A percentile compares a stretch with the other conserved stretches of the same genome.
Conservation (phyloP, 177 flowering plant species). For the Vitis hybrid region DNA sequence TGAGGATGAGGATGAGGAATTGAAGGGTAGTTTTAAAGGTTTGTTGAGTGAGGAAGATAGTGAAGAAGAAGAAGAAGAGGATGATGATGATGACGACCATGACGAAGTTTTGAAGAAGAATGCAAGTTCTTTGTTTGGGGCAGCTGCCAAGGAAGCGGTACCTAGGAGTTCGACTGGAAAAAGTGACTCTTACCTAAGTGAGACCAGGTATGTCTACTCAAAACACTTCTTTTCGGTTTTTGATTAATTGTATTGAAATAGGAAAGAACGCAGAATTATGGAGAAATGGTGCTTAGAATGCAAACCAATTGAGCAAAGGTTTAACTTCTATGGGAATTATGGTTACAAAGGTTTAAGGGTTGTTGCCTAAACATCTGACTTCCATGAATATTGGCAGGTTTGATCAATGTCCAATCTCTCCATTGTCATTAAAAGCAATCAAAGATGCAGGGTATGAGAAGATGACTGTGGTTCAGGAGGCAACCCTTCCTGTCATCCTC, state of each 20-base stretch:
- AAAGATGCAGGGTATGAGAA: constrained; percentile 93
- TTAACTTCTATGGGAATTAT: too few relatives aligned
- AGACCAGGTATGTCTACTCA: constrained; percentile 53
- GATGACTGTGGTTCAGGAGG: constrained; percentile 96
- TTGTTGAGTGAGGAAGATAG: constrained; percentile 46
- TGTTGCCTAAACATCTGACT: background rate
- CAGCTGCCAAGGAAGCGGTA: constrained; percentile 1
- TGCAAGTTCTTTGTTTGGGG: constrained; percentile 27
- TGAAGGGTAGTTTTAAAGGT: constrained; percentile 23
- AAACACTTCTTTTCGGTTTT: background rate
- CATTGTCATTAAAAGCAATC: constrained; percentile 78
- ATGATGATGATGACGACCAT: constrained; percentile 23
- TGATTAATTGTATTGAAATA: background rate
- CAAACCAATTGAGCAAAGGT: too few relatives aligned
- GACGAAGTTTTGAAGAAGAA: constrained; percentile 17
- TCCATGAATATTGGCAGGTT: constrained; percentile 54
- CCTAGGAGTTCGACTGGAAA: constrained; percentile 32
- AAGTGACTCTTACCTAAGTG: constrained; percentile 67
- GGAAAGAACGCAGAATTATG: too few relatives aligned
- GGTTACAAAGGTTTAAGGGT: too few relatives aligned
- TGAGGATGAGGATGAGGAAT: constrained; percentile 7
- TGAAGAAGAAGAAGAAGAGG: constrained; percentile 29
- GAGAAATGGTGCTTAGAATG: too few relatives aligned
- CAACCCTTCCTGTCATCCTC: constrained; percentile 90
- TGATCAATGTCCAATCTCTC: constrained; percentile 80